A percentile compares a stretch with the other conserved stretches of the same genome.
Evolutionary conservation across 176 grass and related monocot species (phyloP).

Genomic region (Saccharum spontaneum): DNA sequence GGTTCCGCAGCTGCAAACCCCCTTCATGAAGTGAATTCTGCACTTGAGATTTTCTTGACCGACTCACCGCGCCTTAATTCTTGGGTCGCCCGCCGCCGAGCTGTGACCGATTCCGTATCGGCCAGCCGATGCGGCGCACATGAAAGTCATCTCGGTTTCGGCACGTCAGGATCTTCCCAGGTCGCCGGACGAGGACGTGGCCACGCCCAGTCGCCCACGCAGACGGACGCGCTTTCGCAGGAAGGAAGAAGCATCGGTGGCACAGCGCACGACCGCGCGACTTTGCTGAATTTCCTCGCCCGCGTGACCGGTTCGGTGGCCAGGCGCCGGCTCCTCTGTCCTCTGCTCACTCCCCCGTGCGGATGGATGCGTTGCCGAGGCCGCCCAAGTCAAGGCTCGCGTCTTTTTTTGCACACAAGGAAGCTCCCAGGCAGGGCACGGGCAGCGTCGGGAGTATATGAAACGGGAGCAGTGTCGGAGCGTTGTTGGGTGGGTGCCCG

Average conservation of each 20-base stretch:
- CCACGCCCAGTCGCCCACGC: background rate
- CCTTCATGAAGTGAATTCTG: no score
- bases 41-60: background rate
- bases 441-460: background rate
- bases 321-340: background rate
- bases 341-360: background rate
- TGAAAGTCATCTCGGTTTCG: background rate
- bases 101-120: background rate
- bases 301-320: background rate
- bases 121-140: background rate
- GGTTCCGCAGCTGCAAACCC: no score
- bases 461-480: background rate
- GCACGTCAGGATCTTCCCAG: background rate
- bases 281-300: background rate
- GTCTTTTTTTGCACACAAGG: background rate
- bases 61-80: background rate
- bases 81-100: background rate
- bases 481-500: slow-evolving; percentile 27
- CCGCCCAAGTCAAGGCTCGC: background rate
- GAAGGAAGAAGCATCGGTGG: background rate
- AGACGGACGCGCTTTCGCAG: background rate
- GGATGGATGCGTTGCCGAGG: background rate
- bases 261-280: background rate
- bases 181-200: slow-evolving; percentile 21
- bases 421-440: background rate